These are phyloP conservation scores for Entomortierella lignicola DNA, from an alignment of 192 early-diverging fungal genomes.

Conservation along the genomic window DNA sequence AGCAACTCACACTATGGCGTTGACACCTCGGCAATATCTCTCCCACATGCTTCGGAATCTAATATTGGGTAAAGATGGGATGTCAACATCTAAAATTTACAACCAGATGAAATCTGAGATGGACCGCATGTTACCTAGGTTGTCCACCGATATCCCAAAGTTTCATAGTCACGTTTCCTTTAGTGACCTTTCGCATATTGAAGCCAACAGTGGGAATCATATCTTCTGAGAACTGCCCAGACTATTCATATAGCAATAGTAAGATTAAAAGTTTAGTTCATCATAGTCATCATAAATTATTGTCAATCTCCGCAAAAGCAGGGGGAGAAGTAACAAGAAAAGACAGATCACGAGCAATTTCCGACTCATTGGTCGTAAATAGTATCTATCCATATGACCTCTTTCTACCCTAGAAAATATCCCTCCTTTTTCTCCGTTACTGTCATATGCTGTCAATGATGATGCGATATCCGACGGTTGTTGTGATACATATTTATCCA, in stretches of 20 bases:
- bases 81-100: background rate
- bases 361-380: background rate
- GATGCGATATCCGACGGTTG: background rate
- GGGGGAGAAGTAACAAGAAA: background rate
- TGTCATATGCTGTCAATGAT: background rate
- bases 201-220: conserved; percentile 99
- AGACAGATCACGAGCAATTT: background rate
- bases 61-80: background rate
- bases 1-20: conserved; percentile 91
- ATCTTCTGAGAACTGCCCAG: conserved; percentile 86
- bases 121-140: conserved; percentile 63
- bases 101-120: background rate
- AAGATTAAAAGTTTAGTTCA: background rate
- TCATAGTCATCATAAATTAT: background rate
- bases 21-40: conserved; percentile 89
- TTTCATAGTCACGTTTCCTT: conserved; percentile 97
- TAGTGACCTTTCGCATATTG: conserved; percentile 96
- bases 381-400: background rate
- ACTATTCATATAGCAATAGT: conserved; percentile 40
- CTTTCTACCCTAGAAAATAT: background rate
- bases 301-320: background rate
- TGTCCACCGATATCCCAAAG: conserved; percentile 99
- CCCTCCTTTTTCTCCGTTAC: background rate
- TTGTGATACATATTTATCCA: background rate
- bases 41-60: conserved; percentile 98